Percentiles rank a stretch among this genome's conserved stretches.
Evolutionary conservation across 371 early-diverging fungal genomes (phyloP).

Genomic region (Dinochytrium kinnereticum): DNA sequence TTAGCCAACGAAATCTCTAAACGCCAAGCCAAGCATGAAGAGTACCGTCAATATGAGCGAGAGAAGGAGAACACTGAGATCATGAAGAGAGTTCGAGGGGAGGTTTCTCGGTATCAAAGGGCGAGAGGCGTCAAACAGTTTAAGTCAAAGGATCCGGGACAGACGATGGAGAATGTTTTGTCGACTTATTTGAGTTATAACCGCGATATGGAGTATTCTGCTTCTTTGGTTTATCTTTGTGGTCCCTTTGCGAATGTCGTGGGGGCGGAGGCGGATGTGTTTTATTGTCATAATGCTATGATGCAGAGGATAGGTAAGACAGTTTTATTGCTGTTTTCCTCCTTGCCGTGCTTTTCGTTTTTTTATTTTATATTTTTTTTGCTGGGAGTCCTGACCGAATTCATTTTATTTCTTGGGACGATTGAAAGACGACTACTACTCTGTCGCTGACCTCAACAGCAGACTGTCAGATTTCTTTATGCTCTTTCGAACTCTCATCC

Average conservation of each 20-base stretch:
- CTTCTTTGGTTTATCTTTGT: conserved; percentile 77
- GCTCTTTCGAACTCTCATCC: conserved; percentile 73
- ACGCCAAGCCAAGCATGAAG: conserved; percentile 68
- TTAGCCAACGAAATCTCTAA: conserved; percentile 76
- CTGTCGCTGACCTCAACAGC: conserved; percentile 60
- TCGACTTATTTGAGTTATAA: conserved; percentile 80
- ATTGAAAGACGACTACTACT: conserved; percentile 64
- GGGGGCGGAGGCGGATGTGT: conserved; percentile 79
- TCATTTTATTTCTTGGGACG: neutral
- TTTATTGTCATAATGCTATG: conserved; percentile 71
- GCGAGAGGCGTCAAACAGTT: conserved; percentile 46
- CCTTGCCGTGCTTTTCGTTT: no score
- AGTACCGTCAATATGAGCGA: conserved; percentile 67
- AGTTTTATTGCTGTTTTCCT: no score
- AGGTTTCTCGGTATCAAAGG: conserved; percentile 76
- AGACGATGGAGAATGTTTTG: conserved; percentile 78
- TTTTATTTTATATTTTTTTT: no score
- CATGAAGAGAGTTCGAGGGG: conserved; percentile 85
- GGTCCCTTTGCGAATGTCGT: conserved; percentile 80
- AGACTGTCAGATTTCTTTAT: conserved; percentile 84
- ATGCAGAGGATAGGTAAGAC: conserved; percentile 18
- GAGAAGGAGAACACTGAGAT: conserved; percentile 77
- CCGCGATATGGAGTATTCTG: conserved; percentile 75
- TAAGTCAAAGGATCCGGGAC: conserved; percentile 24
- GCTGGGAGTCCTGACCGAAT: no score